Percentiles rank a stretch among this genome's conserved stretches.
Evolutionary conservation across 306 rosid genomes (phyloP).

Genomic region (Canavalia gladiata): DNA sequence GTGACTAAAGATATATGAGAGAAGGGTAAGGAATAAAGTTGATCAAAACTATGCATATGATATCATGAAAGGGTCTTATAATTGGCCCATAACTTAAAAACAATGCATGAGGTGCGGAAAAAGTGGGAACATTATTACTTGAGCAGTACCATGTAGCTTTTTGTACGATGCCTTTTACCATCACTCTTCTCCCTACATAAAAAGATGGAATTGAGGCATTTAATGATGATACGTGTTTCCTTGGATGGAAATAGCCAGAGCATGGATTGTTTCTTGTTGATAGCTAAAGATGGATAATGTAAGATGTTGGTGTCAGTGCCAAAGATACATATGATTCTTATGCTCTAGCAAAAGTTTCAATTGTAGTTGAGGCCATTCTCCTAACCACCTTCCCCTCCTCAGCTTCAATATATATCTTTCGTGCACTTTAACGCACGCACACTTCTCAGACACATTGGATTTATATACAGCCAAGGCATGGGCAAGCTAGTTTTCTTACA

Average conservation of each 20-base stretch:
- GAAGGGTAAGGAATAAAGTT: conserved; percentile 38
- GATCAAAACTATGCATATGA: not conserved
- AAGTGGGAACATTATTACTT: conserved; percentile 42
- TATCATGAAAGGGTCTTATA: conserved; percentile 1
- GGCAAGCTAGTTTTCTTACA: not conserved
- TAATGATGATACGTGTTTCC: conserved; percentile 42
- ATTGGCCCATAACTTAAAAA: conserved; percentile 48
- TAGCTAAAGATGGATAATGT: conserved; percentile 41
- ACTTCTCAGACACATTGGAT: not conserved
- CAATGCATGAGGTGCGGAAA: conserved; percentile 51
- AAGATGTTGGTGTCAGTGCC: conserved; percentile 36
- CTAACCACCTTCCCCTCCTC: not conserved
- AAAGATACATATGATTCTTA: conserved; percentile 43
- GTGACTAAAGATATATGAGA: not conserved
- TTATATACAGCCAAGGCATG: not conserved
- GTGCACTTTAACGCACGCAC: not conserved
- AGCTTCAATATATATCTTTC: not conserved
- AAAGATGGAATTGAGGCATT: conserved; percentile 50
- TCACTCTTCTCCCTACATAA: conserved; percentile 45
- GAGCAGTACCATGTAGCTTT: conserved; percentile 34
- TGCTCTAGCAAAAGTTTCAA: conserved; percentile 37
- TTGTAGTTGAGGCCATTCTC: conserved; percentile 19
- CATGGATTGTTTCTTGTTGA: conserved; percentile 28
- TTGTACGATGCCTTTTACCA: conserved; percentile 43
- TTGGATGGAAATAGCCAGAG: conserved; percentile 41